Evolutionary conservation across 139 green algal species (phyloP).

Genomic region (Chlamydomonas sp.): DNA sequence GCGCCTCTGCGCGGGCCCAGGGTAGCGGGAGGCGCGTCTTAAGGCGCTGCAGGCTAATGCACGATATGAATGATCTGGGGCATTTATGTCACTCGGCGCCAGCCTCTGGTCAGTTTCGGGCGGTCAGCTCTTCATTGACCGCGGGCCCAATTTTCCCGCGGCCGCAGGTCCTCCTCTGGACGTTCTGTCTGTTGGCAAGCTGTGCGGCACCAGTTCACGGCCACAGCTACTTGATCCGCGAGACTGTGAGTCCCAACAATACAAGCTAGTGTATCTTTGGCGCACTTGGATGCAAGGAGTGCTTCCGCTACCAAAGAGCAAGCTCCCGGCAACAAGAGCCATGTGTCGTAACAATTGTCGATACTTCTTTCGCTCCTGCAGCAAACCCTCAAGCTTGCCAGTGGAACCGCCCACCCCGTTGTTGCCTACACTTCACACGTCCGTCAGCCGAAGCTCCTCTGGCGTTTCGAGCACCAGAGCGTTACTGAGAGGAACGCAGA

Average conservation of each 20-base stretch:
- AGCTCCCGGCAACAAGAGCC: too few species aligned
- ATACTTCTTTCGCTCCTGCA: not conserved
- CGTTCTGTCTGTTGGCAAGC: slow-evolving; percentile 63
- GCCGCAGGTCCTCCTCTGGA: slow-evolving; percentile 73
- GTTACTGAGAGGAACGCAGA: slow-evolving; percentile 15
- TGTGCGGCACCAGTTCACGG: slow-evolving; percentile 36
- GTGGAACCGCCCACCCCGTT: not conserved
- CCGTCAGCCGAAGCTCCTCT: slow-evolving; percentile 6
- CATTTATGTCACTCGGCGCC: not conserved
- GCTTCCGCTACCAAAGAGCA: too few species aligned
- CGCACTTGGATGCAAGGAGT: not conserved
- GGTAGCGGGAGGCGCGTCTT: not conserved
- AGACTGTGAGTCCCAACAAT: slow-evolving; percentile 57
- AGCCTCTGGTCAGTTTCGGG: not conserved
- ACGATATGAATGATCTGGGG: not conserved
- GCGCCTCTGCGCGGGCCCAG: not conserved
- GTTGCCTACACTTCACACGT: not conserved
- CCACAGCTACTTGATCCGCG: slow-evolving; percentile 57
- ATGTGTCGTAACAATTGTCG: not conserved
- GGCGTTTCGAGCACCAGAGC: slow-evolving; percentile 11
- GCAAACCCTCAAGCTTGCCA: slow-evolving; percentile 36
- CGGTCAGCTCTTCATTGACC: not conserved
- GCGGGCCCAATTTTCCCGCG: not conserved
- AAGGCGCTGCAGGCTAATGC: too few species aligned
- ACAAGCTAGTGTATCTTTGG: not conserved